Conservation (phyloP, 176 grass and related monocot genomes). For the Rhynchospora pubera region DNA sequence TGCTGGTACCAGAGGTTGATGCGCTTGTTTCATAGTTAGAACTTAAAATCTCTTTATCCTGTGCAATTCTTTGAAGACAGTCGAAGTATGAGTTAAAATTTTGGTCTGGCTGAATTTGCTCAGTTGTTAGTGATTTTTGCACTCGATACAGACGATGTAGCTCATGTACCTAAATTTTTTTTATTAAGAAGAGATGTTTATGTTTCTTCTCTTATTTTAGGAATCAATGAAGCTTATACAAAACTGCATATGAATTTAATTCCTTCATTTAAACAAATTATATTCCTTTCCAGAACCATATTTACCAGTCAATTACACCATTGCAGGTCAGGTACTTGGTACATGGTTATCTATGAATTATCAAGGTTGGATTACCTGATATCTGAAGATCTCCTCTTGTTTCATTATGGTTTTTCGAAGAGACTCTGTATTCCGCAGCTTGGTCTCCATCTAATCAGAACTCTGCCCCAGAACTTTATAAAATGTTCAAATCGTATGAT, state of each 20-base stretch:
- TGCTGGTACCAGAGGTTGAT: conserved; percentile 36
- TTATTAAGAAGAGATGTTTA: neutral
- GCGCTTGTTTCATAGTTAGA: conserved; percentile 33
- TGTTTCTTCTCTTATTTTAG: neutral
- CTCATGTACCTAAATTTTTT: conserved; percentile 52
- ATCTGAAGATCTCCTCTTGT: conserved; percentile 70
- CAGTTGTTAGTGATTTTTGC: conserved; percentile 66
- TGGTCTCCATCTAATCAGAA: conserved; percentile 40
- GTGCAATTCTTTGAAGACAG: conserved; percentile 31
- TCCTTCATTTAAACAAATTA: neutral
- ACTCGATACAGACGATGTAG: conserved; percentile 57
- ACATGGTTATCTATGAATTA: neutral
- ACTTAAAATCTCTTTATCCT: conserved; percentile 14
- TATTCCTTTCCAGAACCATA: neutral
- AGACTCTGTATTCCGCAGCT: conserved; percentile 35
- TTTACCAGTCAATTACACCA: neutral
- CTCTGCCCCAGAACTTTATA: neutral
- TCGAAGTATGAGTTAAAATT: conserved; percentile 34
- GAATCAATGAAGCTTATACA: neutral
- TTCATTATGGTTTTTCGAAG: conserved; percentile 62
- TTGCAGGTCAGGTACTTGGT: neutral
- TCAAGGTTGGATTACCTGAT: conserved; percentile 45
- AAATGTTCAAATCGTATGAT: neutral
- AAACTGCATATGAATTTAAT: neutral
- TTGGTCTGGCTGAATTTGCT: conserved; percentile 26